phyloP scores from a whole-genome alignment of 768 basidiomycete genomes.

The Phaeotremella skinneri region DNA sequence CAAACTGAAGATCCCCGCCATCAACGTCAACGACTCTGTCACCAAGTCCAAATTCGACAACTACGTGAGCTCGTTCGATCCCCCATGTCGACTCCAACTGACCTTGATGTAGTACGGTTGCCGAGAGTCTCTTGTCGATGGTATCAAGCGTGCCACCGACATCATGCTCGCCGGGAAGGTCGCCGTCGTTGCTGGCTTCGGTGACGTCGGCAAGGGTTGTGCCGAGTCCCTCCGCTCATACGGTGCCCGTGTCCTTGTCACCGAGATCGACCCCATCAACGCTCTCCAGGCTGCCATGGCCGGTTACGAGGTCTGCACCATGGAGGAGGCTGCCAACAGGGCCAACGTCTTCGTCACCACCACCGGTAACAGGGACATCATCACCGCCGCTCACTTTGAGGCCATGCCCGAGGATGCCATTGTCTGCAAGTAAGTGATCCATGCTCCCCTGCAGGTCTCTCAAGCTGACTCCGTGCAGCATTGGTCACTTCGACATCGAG shows the following conservation, averaged over 20 bases:
- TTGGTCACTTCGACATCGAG: conserved; percentile 58
- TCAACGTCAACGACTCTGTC: conserved; percentile 99
- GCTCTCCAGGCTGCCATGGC: conserved; percentile 99
- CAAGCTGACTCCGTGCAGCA: conserved; percentile 35
- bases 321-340: conserved; percentile 92
- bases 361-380: conserved; percentile 98
- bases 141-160: conserved; percentile 99
- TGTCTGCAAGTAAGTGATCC: conserved; percentile 79
- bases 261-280: conserved; percentile 99
- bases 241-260: conserved; percentile 91
- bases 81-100: conserved; percentile 42
- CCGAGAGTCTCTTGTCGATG: conserved; percentile 98
- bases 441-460: conserved; percentile 1
- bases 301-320: conserved; percentile 96
- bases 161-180: conserved; percentile 99
- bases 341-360: conserved; percentile 95
- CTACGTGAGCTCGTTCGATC: conserved; percentile 39
- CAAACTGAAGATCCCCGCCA: conserved; percentile 92
- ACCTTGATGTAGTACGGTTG: conserved; percentile 90
- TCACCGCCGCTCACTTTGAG: conserved; percentile 82
- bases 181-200: conserved; percentile 96
- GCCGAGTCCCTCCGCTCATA: conserved; percentile 97
- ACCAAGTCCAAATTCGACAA: conserved; percentile 95
- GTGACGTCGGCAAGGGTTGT: conserved; percentile 99
- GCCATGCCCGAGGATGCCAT: conserved; percentile 98